phyloP scores from a whole-genome alignment of 140 eudicot genomes.

The Anethum foeniculum region DNA sequence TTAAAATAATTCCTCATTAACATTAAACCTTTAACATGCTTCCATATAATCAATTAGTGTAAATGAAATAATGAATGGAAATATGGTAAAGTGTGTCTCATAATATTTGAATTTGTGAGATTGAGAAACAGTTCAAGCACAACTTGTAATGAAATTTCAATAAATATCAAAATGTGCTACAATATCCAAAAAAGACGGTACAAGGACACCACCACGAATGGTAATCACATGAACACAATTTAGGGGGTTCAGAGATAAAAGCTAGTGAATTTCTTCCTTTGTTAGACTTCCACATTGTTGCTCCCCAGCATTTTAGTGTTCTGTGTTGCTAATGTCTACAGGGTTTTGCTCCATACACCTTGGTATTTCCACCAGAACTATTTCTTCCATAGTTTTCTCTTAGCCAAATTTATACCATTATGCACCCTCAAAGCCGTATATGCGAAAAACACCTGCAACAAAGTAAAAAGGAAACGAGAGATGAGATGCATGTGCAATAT shows the following conservation, averaged over 20 bases:
- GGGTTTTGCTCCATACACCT: not conserved
- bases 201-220: not conserved
- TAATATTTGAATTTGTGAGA: not conserved
- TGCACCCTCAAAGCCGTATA: conserved; percentile 77
- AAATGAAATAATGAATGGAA: no score
- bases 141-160: not conserved
- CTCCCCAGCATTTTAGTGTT: not conserved
- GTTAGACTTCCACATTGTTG: not conserved
- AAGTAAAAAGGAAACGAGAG: not conserved
- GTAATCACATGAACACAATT: not conserved
- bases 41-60: no score
- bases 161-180: not conserved
- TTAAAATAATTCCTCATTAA: no score
- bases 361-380: not conserved
- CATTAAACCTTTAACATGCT: no score
- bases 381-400: not conserved
- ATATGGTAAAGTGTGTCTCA: no score
- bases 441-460: conserved; percentile 73
- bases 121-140: not conserved
- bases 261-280: not conserved
- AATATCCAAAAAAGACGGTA: not conserved
- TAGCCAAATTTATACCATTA: not conserved
- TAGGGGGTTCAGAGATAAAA: not conserved
- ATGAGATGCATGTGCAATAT: not conserved
- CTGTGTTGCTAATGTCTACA: not conserved